Base-by-base conservation (phyloP, 768 basidiomycete species). In the Mycena chlorophos region DNA sequence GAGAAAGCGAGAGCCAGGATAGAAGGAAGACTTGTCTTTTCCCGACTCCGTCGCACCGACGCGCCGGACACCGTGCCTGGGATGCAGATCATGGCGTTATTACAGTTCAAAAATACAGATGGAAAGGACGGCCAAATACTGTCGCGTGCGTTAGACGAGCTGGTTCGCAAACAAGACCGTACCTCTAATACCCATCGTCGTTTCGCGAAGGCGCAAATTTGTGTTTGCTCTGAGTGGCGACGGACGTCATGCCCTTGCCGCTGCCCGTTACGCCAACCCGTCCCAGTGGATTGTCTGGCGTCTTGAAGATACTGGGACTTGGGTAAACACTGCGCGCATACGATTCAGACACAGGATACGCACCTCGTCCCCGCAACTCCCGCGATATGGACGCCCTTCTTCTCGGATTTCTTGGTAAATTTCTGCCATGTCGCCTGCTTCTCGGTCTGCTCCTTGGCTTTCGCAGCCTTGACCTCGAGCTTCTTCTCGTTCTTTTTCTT, bases 401-500 rank as follows among this genome's bases (percentile, higher is more conserved):
- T 93, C 71, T 93, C 90, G 26, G 86, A 84, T 75, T 96, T 96
- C 77, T 94, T 96, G 20, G 93, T 86, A 75, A 96, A 96, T 75
- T 91, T 91, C 75, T 94, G 91, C 93, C 93, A 96, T 42, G 85
- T 86, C 55, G 83, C 83, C 73, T 94, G 91, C 73, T 93, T 92
- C 59, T 76, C 77, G 28, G 74, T 78, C 74, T 95, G 93, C 67
- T 95, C 93, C 70, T 93, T 91, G 10, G 91, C 89, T 72, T 95
- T 95, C 8, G 84, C 81, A 30, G 91, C 91, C 65, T 81, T 85
- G 17, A 75, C 81, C 75, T 94, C 93, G 38, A 91, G 62, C 72
- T 94, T 94, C 78, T 94, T 94, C 78, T 94, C 93, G 66, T 93
- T 94, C 77, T 92, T 93, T 78, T 94, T 94, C 81, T 91, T 91